phyloP scores from a whole-genome alignment of 2,329 filamentous ascomycete species.

The Aspergillus floridensis region DNA sequence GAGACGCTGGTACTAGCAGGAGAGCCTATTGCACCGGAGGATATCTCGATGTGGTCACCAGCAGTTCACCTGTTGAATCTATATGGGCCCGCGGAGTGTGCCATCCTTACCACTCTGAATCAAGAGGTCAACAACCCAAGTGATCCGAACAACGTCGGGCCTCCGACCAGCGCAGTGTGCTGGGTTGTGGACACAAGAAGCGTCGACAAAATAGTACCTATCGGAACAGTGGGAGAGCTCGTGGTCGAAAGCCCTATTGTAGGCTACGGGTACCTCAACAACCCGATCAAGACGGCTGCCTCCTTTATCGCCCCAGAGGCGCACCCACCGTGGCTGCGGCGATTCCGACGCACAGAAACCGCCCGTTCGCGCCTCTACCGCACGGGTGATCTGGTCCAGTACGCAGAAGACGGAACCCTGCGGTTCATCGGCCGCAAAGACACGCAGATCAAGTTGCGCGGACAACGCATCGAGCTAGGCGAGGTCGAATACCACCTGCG shows the following conservation, averaged over 20 bases:
- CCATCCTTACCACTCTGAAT: neutral
- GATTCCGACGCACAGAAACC: neutral
- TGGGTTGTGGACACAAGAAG: conserved; percentile 27
- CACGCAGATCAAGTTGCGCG: conserved; percentile 9
- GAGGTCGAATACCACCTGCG: conserved; percentile 8
- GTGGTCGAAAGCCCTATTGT: conserved; percentile 42
- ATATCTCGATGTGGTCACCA: neutral
- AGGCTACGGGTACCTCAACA: conserved; percentile 38
- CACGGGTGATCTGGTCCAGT: conserved; percentile 10
- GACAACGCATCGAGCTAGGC: conserved; percentile 9
- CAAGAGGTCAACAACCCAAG: neutral
- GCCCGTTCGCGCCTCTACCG: neutral
- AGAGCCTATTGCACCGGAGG: neutral
- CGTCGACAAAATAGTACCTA: conserved; percentile 4
- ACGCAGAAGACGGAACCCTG: conserved; percentile 3
- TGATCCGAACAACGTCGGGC: conserved; percentile 10
- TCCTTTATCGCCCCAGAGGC: neutral
- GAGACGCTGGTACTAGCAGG: conserved; percentile 9
- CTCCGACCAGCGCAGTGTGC: conserved; percentile 6
- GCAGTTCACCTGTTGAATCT: neutral
- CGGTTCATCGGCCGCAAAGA: conserved; percentile 9
- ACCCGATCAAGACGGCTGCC: conserved; percentile 20
- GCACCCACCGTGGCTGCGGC: neutral
- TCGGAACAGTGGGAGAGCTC: conserved; percentile 38
- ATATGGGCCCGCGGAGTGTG: conserved; percentile 6